Conservation (phyloP, 1,284 basidiomycete species). For the Ustilago sp. region DNA sequence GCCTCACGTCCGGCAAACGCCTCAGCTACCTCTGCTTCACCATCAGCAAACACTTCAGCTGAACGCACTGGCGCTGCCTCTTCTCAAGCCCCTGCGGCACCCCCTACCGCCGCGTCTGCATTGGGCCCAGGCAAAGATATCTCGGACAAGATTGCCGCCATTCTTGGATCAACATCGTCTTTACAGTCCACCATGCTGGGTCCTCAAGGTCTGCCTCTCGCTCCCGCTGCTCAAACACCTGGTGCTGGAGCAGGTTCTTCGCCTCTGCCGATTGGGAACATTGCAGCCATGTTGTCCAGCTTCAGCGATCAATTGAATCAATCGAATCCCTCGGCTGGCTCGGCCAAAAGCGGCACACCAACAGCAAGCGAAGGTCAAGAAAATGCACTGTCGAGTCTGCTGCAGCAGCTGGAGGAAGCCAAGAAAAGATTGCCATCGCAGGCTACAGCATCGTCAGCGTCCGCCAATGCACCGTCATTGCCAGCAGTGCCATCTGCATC, state of each 20-base stretch:
- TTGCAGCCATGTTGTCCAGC: conserved; percentile 46
- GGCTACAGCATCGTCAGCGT: conserved; percentile 10
- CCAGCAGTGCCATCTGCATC: conserved; percentile 3
- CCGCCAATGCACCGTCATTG: conserved; percentile 6
- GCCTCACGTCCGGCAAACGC: conserved; percentile 11
- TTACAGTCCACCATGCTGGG: conserved; percentile 46
- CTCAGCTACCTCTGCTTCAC: conserved; percentile 5
- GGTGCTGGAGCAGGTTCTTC: conserved; percentile 5
- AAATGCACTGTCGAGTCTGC: conserved; percentile 28
- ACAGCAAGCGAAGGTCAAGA: conserved; percentile 14
- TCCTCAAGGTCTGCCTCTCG: conserved; percentile 45
- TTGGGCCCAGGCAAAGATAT: conserved; percentile 34
- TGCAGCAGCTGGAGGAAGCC: conserved; percentile 48
- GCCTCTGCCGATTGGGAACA: conserved; percentile 34
- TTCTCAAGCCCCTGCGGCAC: conserved; percentile 2
- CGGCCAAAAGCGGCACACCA: conserved; percentile 10
- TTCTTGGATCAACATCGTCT: conserved; percentile 38
- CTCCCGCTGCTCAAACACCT: conserved; percentile 29
- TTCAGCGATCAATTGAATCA: conserved; percentile 13
- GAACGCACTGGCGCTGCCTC: not conserved
- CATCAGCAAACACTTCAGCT: conserved; percentile 5
- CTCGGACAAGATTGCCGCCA: conserved; percentile 48
- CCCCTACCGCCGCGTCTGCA: conserved; percentile 3
- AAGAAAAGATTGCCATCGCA: conserved; percentile 26
- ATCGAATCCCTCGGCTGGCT: conserved; percentile 3